Evolutionary conservation across 257 asterid genomes (phyloP), one percentile per base, ranked within the genome.

Genomic region (Scutellaria galericulata): DNA sequence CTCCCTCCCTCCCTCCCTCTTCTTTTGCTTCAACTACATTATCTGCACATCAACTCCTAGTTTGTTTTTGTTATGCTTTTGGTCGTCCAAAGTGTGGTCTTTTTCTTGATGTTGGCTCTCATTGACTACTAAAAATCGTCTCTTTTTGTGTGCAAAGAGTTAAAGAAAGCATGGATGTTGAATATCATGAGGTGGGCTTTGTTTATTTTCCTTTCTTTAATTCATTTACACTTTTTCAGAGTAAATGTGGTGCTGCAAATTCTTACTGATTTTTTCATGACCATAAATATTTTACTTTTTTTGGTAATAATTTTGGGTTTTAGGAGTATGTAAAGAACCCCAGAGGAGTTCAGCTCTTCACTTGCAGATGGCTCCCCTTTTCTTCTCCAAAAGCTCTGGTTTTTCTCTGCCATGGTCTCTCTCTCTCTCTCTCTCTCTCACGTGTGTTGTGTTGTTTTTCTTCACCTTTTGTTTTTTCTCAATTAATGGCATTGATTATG

Each of bases 381-480:
- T 80, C 91, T 81, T 83, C 97, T 62, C 97, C 99, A 18, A 95
- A 88, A 79, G 99, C 99, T 70, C 93, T 95, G 77, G 92, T 95
- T 82, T 95, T 91, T 80, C 96, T 95, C 5, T 95, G 99, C 85
- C 99, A 95, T 74, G 99, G 98, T 88, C 51, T 62, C 78, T 80
- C 77, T 80, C 77, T 81, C 81, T 81, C 71, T 81, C 78, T 73
- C 59, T 75, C 79, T 55, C 81, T 69, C 78, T 58, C 55, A 56
- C 82, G 73, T 74, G 76, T 31, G 2, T 37, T 27, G 64, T 53
- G 74, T 70, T 42, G 11, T 42, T 7, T 45, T 35, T 22, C 14
- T 37, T 2, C 2, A 13, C 0, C 22, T 5, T 64, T 52, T 8
- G 48, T 60, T 1, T 1, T 22, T 9, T 20, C 56, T 7, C 48